Evolutionary conservation across 352 stramenopile genomes (phyloP).

Genomic region (Phytopythium delawarense): DNA sequence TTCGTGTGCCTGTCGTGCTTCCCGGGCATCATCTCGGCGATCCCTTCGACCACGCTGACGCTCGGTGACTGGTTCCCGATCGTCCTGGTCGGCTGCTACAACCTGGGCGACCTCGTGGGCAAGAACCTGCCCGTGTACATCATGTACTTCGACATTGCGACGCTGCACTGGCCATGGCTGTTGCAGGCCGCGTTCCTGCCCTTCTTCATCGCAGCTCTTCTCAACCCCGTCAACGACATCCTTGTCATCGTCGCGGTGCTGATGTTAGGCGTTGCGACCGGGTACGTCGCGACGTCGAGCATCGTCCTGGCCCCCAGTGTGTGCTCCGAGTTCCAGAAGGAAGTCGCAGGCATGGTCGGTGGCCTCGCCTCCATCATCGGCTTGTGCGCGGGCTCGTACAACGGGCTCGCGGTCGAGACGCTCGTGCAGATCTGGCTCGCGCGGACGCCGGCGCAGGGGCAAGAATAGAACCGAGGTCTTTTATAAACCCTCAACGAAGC

Average conservation of each 20-base stretch:
- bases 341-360: slow-evolving; percentile 72
- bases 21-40: slow-evolving; percentile 68
- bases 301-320: slow-evolving; percentile 74
- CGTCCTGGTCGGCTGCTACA: slow-evolving; percentile 71
- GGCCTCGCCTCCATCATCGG: slow-evolving; percentile 68
- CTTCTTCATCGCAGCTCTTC: slow-evolving; percentile 54
- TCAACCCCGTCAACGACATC: slow-evolving; percentile 56
- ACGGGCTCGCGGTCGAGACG: slow-evolving; percentile 64
- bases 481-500: not conserved
- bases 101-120: slow-evolving; percentile 69
- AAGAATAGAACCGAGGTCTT: not conserved
- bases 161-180: slow-evolving; percentile 60
- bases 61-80: slow-evolving; percentile 75
- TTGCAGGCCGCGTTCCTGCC: slow-evolving; percentile 65
- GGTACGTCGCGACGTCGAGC: slow-evolving; percentile 73
- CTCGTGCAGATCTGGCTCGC: slow-evolving; percentile 44
- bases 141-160: slow-evolving; percentile 68
- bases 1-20: slow-evolving; percentile 81
- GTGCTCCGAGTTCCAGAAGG: slow-evolving; percentile 75
- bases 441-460: not conserved
- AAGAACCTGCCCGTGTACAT: slow-evolving; percentile 71
- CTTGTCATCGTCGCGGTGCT: slow-evolving; percentile 46
- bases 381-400: slow-evolving; percentile 72
- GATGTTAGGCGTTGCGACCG: slow-evolving; percentile 59
- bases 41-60: slow-evolving; percentile 51